Percentiles rank a stretch among this genome's conserved stretches.
These are phyloP conservation scores for Ogataea trehalophila DNA, from an alignment of 805 yeast species.

Conservation along the genomic window DNA sequence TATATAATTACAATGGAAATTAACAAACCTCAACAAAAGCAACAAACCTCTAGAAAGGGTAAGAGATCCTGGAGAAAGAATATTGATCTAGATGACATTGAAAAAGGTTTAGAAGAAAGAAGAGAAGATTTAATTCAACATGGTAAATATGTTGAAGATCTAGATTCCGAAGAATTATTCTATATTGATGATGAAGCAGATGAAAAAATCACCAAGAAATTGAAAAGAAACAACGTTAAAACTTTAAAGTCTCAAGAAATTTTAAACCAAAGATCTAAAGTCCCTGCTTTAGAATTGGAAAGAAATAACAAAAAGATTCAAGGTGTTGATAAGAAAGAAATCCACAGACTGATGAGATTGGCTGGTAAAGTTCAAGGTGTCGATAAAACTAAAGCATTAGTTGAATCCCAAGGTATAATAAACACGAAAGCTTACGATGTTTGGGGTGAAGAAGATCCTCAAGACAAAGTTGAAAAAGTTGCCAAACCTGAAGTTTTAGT, in stretches of 20 bases:
- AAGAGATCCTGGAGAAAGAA: constrained; percentile 92
- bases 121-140: constrained; percentile 56
- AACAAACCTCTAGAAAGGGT: constrained; percentile 85
- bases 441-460: constrained; percentile 50
- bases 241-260: constrained; percentile 48
- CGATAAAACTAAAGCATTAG: constrained; percentile 42
- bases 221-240: constrained; percentile 35
- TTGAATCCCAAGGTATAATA: constrained; percentile 63
- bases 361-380: constrained; percentile 70
- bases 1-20: constrained; percentile 26
- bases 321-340: constrained; percentile 60
- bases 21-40: constrained; percentile 52
- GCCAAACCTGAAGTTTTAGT: constrained; percentile 35
- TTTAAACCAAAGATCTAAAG: constrained; percentile 70
- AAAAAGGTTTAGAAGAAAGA: constrained; percentile 59
- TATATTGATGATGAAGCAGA: constrained; percentile 68
- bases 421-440: constrained; percentile 52
- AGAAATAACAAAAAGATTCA: constrained; percentile 42
- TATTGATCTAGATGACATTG: constrained; percentile 79
- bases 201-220: constrained; percentile 34
- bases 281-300: constrained; percentile 51
- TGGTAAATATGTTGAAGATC: constrained; percentile 38
- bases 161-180: constrained; percentile 46
- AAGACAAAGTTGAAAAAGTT: constrained; percentile 14
- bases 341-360: constrained; percentile 61